These are phyloP conservation scores for Kwoniella sp. DNA, from an alignment of 768 basidiomycete genomes.

Conservation along the genomic window DNA sequence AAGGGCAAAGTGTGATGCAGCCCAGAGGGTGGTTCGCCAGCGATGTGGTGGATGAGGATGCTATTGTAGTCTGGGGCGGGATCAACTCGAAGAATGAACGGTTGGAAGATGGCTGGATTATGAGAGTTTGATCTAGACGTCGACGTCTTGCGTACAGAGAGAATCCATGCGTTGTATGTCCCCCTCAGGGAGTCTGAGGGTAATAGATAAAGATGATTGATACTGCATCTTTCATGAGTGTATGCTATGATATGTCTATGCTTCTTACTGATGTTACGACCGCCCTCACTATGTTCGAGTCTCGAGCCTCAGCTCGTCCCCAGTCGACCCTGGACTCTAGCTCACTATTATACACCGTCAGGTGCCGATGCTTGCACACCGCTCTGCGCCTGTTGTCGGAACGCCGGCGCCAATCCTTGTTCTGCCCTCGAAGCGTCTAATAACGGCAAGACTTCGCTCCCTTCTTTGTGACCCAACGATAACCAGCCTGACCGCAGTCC, in stretches of 20 bases:
- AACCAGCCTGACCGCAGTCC: slow-evolving; percentile 46
- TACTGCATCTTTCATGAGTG: background rate
- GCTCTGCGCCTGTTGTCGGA: background rate
- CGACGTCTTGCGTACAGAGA: too few relatives aligned
- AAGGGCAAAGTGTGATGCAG: background rate
- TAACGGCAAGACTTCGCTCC: slow-evolving; percentile 23
- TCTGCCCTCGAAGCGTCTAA: slow-evolving; percentile 21
- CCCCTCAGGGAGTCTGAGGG: too few relatives aligned
- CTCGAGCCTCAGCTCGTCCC: too few relatives aligned
- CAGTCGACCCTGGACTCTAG: too few relatives aligned
- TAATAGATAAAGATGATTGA: too few relatives aligned
- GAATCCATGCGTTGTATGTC: too few relatives aligned
- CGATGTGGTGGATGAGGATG: slow-evolving; percentile 42
- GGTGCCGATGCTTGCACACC: too few relatives aligned
- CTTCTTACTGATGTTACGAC: background rate
- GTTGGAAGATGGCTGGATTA: slow-evolving; percentile 59
- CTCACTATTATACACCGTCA: too few relatives aligned
- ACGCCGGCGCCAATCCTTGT: slow-evolving; percentile 11
- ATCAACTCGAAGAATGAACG: slow-evolving; percentile 59
- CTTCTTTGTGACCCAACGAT: slow-evolving; percentile 39
- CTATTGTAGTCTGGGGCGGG: slow-evolving; percentile 59
- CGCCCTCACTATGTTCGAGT: too few relatives aligned
- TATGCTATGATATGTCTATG: background rate
- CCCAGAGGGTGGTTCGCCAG: slow-evolving; percentile 61
- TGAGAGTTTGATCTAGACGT: slow-evolving; percentile 13